Percentiles rank a stretch among this genome's conserved stretches.
These are phyloP conservation scores for Xylariaceae sp. DNA, from an alignment of 2,329 filamentous ascomycete species.

Conservation along the genomic window DNA sequence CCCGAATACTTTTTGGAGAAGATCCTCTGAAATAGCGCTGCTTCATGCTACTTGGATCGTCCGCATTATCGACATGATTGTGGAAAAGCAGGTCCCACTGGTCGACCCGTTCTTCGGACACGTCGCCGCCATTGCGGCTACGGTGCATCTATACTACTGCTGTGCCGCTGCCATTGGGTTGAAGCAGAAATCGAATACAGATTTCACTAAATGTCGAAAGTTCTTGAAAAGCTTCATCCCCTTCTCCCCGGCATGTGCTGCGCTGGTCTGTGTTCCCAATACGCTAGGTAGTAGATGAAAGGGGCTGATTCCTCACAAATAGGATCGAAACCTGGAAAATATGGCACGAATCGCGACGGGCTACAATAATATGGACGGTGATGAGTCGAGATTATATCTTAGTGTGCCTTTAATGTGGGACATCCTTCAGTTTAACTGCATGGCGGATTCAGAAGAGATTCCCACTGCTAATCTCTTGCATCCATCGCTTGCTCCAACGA, in stretches of 20 bases:
- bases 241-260: conserved; percentile 17
- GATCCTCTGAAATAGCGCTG: conserved; percentile 17
- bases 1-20: conserved; percentile 18
- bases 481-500: conserved; percentile 9
- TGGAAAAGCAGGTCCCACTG: conserved; percentile 17
- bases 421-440: conserved; percentile 18
- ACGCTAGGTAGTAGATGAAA: background rate
- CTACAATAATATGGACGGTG: conserved; percentile 17
- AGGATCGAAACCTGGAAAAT: conserved; percentile 17
- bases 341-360: conserved; percentile 17
- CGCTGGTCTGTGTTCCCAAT: conserved; percentile 10
- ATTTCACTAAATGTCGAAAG: conserved; percentile 17
- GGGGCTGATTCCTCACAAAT: conserved; percentile 3
- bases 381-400: conserved; percentile 18
- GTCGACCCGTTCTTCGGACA: conserved; percentile 18
- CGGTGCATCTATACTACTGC: conserved; percentile 17
- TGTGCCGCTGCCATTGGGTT: conserved; percentile 16
- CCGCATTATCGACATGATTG: conserved; percentile 19
- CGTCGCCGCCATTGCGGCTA: conserved; percentile 17
- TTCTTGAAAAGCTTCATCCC: conserved; percentile 15
- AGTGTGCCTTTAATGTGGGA: conserved; percentile 20
- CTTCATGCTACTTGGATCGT: conserved; percentile 20
- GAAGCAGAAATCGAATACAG: conserved; percentile 17
- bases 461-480: conserved; percentile 15
- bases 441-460: conserved; percentile 14